Evolutionary conservation across 2,329 filamentous ascomycete species (phyloP).

Genomic region (Esteya vermicola): DNA sequence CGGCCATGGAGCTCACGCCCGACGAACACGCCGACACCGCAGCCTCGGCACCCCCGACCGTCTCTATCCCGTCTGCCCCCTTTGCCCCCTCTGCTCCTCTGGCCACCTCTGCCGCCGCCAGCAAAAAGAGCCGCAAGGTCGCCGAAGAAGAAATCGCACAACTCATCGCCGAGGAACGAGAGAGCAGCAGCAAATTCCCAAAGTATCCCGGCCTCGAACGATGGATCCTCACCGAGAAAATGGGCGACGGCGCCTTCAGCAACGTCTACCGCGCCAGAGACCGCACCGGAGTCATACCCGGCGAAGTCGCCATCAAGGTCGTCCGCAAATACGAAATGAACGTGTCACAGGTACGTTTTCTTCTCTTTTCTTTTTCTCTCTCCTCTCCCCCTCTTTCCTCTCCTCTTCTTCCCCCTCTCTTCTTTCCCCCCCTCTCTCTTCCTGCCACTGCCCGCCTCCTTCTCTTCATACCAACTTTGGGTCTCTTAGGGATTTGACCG

Average conservation of each 20-base stretch:
- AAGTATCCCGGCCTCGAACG: conserved; percentile 72
- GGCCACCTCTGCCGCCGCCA: background rate
- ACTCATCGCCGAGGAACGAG: conserved; percentile 83
- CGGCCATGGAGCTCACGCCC: background rate
- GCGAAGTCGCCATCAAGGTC: conserved; percentile 92
- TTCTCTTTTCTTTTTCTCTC: background rate
- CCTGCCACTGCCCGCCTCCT: conserved; percentile 10
- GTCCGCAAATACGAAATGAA: conserved; percentile 99
- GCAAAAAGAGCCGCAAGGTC: conserved; percentile 26
- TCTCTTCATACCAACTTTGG: conserved; percentile 33
- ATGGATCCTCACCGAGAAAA: conserved; percentile 84
- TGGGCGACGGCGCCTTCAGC: conserved; percentile 98
- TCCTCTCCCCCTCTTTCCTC: background rate
- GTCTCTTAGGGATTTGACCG: conserved; percentile 67
- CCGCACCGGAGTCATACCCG: conserved; percentile 44
- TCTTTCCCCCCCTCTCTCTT: conserved; percentile 15
- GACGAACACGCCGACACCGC: background rate
- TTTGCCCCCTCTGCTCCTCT: background rate
- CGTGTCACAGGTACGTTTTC: conserved; percentile 77
- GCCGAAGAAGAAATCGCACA: conserved; percentile 63
- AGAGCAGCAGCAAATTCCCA: conserved; percentile 72
- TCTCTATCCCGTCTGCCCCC: too few species aligned
- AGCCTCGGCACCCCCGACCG: too few species aligned
- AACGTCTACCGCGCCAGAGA: conserved; percentile 92
- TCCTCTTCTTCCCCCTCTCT: background rate